phyloP scores from a whole-genome alignment of 2,329 filamentous ascomycete genomes.

The Myriosclerotinia scirpicola region DNA sequence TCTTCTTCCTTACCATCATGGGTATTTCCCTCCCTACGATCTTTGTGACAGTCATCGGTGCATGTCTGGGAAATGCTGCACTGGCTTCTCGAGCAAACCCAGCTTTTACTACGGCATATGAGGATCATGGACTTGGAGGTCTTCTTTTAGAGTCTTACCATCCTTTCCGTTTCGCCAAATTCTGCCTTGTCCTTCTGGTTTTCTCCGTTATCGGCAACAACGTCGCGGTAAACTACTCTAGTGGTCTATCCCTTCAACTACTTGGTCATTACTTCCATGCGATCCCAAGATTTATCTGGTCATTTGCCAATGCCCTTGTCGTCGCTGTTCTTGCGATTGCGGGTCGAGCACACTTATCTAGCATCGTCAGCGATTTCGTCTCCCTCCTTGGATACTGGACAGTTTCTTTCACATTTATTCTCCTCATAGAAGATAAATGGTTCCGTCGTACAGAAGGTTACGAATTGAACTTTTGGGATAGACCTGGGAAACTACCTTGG shows the following conservation, averaged over 20 bases:
- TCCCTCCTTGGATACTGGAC: conserved; percentile 40
- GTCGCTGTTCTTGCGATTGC: conserved; percentile 38
- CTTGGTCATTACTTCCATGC: conserved; percentile 40
- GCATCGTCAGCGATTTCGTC: conserved; percentile 38
- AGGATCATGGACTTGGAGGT: conserved; percentile 48
- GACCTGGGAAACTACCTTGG: conserved; percentile 34
- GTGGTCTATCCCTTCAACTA: conserved; percentile 38
- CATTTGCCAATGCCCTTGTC: conserved; percentile 36
- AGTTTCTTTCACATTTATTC: conserved; percentile 37
- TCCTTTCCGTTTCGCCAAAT: conserved; percentile 50
- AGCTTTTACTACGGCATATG: conserved; percentile 44
- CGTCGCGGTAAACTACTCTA: conserved; percentile 39
- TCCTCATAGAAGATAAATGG: conserved; percentile 37
- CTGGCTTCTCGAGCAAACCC: conserved; percentile 41
- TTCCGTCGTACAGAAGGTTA: conserved; percentile 37
- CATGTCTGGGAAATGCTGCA: conserved; percentile 45
- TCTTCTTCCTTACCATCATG: conserved; percentile 36
- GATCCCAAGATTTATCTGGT: conserved; percentile 41
- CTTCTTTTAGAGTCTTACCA: conserved; percentile 48
- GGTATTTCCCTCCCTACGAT: conserved; percentile 38
- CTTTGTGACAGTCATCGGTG: conserved; percentile 48
- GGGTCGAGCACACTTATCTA: conserved; percentile 35
- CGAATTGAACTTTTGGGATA: conserved; percentile 37
- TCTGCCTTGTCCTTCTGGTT: conserved; percentile 43
- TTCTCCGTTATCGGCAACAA: conserved; percentile 41